A percentile compares a stretch with the other conserved stretches of the same genome.
Evolutionary conservation across 2,329 filamentous ascomycete species (phyloP).

Genomic region (Ceratocystis huliohia): DNA sequence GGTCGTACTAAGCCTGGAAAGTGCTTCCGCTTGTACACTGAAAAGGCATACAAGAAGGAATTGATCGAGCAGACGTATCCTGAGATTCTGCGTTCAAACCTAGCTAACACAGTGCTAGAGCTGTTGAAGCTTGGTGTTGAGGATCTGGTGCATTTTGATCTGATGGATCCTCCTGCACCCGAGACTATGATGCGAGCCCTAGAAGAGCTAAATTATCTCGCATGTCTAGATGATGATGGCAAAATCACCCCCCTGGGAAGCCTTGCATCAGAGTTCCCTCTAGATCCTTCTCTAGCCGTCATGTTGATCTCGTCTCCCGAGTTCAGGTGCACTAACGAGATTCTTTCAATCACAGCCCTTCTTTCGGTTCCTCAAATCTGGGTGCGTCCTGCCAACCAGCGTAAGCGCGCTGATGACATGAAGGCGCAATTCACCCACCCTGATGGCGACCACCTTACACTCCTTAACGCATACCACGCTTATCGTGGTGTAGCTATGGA

Average conservation of each 20-base stretch:
- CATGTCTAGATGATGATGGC: conserved; percentile 91
- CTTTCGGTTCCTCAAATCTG: conserved; percentile 93
- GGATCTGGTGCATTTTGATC: conserved; percentile 93
- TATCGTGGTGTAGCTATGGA: conserved; percentile 60
- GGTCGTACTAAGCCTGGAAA: conserved; percentile 97
- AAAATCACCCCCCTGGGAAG: conserved; percentile 77
- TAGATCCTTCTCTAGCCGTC: conserved; percentile 86
- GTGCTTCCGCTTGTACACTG: conserved; percentile 94
- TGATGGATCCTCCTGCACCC: conserved; percentile 95
- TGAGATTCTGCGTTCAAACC: conserved; percentile 86
- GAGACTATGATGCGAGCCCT: conserved; percentile 97
- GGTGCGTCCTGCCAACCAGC: conserved; percentile 68
- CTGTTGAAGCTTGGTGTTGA: conserved; percentile 94
- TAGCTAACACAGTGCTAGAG: conserved; percentile 89
- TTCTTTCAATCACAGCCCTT: conserved; percentile 84
- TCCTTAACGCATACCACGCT: conserved; percentile 95
- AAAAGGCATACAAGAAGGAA: conserved; percentile 92
- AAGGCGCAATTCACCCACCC: conserved; percentile 85
- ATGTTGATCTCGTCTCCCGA: conserved; percentile 97
- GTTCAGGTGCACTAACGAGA: conserved; percentile 98
- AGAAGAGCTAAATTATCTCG: conserved; percentile 94
- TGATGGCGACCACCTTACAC: conserved; percentile 88
- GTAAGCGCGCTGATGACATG: conserved; percentile 94
- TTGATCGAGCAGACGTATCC: conserved; percentile 95
- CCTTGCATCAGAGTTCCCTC: conserved; percentile 84